Base-by-base conservation (phyloP, 768 basidiomycete species). In the Punctularia strigosozonata region DNA sequence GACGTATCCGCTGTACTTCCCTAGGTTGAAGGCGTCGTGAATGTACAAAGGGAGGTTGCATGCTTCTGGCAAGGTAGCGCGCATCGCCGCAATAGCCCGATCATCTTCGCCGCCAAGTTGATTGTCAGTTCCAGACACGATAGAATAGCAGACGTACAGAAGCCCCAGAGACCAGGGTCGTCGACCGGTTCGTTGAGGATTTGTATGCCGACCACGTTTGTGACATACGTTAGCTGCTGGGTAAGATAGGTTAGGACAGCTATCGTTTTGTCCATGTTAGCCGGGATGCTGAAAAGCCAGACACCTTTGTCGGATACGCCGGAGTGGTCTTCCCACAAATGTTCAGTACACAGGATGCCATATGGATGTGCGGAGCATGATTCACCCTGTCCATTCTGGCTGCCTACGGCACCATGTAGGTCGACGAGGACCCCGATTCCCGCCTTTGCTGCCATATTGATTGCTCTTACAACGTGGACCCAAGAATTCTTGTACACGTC, bases 1-100 rank as follows among this genome's bases (percentile, higher is more conserved):
- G 4, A 77, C 59, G 46, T 61, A 81, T 17, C 57, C 45, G 30
- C 64, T 65, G 53, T 73, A 80, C 15, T 63, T 57, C 6, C 60
- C 51, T 13, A 75, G 57, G 45, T 82, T 61, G 58, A 85, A 88
- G 1, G 64, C 79, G 39, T 86, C 79, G 39, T 77, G 75, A 19
- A 86, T 48, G 50, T 84, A 82, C 1, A 84, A 46, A 2, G 84
- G 78, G 33, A 85, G 66, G 20, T 42, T 46, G 1, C 50, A 37
- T 3, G 54, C 58, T 20, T 52, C 52, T n/a, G 66, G 50, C 2
- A 63, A 60, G 3, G 61, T 50, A 5, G 50, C 38, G 36, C 76
- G 61, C 49, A 81, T 65, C 1, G 60, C 55, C 5, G 55, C 51
- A 31, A 80, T 71, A 3, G 74, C 75, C 2, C 56, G 49, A n/a